Evolutionary conservation across 106 monocot genomes (phyloP), one percentile per base, ranked within the genome.

Genomic region (Dioscorea dumetorum): DNA sequence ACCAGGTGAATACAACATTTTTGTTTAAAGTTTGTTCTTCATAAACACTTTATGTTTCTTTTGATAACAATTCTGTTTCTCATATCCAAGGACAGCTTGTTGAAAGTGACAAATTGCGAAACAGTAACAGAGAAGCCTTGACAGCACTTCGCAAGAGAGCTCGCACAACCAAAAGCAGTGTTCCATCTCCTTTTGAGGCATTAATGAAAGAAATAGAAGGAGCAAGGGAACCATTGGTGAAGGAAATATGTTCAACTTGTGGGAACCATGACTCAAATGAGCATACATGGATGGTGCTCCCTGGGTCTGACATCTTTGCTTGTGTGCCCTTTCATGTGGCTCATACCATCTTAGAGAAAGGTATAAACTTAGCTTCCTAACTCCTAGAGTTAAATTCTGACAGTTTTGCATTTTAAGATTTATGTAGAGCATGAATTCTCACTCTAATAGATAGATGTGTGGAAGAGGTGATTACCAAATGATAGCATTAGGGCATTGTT

Each of bases 101-200:
- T 54, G 97, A 97, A 73, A 97, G 82, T 69, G 92, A 97, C 65
- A 97, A 68, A 53, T 18, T 86, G 22, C 80, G 91, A 62, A 97
- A 97, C 70, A 82, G 79, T 18, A 92, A 92, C 33, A 70, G 91
- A 71, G 97, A 97, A 69, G 89, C 91, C 58, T 74, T 92, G 59
- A 97, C 97, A 34, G 88, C 91, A 70, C 89, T 97, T n/a, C 86
- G 97, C 58, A 88, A 76, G 66, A 82, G 62, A 49, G 92, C 97
- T 64, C 88, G 82, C 22, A 97, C 97, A 22, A 89, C 97, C 61
- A 89, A 82, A 76, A 87, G 74, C 48, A 97, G 97, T 74, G 78
- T 97, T 22, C 82, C 80, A 31, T 87, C 92, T 64, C 84, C 97
- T 48, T 97, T 97, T 64, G 89, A 87, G 50, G 69, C 74, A 14